These are phyloP conservation scores for Alternaria triticina DNA, from an alignment of 2,329 filamentous ascomycete species.

Conservation along the genomic window DNA sequence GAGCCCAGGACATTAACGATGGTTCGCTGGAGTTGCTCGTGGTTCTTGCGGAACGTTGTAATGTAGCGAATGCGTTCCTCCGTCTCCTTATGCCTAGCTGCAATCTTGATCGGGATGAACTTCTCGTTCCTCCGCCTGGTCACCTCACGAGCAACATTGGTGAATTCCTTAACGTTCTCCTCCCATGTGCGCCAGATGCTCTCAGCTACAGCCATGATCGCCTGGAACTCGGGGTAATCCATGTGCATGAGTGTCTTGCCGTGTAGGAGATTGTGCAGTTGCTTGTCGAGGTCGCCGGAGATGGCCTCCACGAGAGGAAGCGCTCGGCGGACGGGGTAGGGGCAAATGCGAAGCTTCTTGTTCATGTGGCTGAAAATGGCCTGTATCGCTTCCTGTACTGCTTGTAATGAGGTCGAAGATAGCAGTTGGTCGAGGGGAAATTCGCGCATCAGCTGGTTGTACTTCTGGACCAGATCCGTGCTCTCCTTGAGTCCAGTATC, in stretches of 20 bases:
- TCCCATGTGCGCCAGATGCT: constrained; percentile 93
- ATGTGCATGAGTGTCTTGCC: constrained; percentile 90
- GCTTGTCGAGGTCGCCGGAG: constrained; percentile 86
- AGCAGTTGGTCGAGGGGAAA: constrained; percentile 95
- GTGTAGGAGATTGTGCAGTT: constrained; percentile 83
- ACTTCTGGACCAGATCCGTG: constrained; percentile 95
- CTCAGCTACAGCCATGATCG: constrained; percentile 81
- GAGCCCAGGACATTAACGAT: constrained; percentile 96
- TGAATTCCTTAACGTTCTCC: constrained; percentile 95
- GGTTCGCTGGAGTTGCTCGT: constrained; percentile 95
- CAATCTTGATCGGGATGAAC: constrained; percentile 98
- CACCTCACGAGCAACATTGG: constrained; percentile 93
- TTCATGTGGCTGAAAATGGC: constrained; percentile 95
- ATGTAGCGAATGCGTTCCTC: constrained; percentile 94
- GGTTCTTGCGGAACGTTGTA: constrained; percentile 91
- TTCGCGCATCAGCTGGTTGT: constrained; percentile 98
- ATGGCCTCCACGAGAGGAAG: constrained; percentile 96
- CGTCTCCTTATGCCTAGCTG: constrained; percentile 82
- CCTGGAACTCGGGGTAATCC: constrained; percentile 87
- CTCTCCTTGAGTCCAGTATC: constrained; percentile 97
- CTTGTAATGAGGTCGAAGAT: constrained; percentile 86
- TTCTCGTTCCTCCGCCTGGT: constrained; percentile 93
- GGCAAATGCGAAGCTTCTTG: constrained; percentile 95
- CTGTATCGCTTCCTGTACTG: constrained; percentile 85
- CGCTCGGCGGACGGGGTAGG: constrained; percentile 90